These are phyloP conservation scores for Rhododendron henanense DNA, from an alignment of 148 eudicot species.

Conservation along the genomic window DNA sequence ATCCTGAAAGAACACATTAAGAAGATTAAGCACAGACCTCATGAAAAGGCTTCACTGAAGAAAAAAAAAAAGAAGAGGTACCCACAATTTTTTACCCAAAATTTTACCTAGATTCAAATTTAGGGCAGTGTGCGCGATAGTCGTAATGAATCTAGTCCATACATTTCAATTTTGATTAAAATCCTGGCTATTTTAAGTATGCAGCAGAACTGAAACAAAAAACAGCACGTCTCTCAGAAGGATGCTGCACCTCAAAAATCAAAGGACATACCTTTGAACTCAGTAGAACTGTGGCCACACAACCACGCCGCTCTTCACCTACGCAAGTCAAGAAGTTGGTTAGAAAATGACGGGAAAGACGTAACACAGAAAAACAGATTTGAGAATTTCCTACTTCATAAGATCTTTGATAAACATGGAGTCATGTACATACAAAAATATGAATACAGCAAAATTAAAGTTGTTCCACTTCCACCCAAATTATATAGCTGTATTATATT, in stretches of 20 bases:
- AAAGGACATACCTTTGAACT: conserved; percentile 41
- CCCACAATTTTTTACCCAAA: background rate
- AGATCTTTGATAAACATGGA: background rate
- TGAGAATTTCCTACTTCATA: background rate
- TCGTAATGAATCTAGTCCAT: background rate
- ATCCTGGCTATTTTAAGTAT: background rate
- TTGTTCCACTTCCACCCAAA: background rate
- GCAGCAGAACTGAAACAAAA: background rate
- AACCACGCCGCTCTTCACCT: conserved; percentile 50
- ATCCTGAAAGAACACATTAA: conserved; percentile 34
- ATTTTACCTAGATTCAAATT: background rate
- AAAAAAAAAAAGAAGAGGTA: background rate
- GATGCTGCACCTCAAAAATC: conserved; percentile 1
- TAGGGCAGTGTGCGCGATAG: background rate
- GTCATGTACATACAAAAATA: background rate
- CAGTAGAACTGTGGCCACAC: conserved; percentile 38
- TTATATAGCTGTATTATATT: background rate
- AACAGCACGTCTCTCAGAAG: background rate
- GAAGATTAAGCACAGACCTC: background rate
- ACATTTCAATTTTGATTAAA: background rate
- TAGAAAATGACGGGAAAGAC: background rate
- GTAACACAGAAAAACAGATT: background rate
- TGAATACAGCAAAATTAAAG: background rate
- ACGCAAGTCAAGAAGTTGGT: conserved; percentile 2
- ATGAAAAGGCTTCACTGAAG: background rate